These are phyloP conservation scores for Talaromyces nanjingensis DNA, from an alignment of 495 filamentous ascomycete genomes.

Conservation along the genomic window DNA sequence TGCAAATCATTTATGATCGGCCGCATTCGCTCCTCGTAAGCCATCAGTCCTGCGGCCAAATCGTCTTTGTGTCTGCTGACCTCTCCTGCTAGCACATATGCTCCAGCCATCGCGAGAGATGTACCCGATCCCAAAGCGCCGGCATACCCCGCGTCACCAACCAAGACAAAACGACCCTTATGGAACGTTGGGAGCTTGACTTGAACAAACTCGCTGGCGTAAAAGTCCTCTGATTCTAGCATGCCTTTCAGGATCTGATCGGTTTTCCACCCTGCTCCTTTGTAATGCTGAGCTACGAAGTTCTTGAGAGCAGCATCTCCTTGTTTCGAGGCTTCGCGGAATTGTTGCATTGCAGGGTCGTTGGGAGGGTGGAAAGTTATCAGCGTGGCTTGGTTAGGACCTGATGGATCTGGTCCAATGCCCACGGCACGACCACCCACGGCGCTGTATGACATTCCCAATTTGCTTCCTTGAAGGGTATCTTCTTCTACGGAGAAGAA, in stretches of 20 bases:
- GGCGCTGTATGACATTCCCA: slow-evolving; percentile 28
- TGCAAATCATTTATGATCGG: slow-evolving; percentile 33
- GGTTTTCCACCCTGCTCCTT: slow-evolving; percentile 36
- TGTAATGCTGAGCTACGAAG: slow-evolving; percentile 26
- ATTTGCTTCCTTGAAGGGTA: slow-evolving; percentile 26
- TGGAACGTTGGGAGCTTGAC: slow-evolving; percentile 30
- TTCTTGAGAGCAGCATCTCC: slow-evolving; percentile 34
- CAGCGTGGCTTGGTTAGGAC: slow-evolving; percentile 22
- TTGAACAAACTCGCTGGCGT: slow-evolving; percentile 38
- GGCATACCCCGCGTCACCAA: slow-evolving; percentile 36
- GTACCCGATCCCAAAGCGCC: slow-evolving; percentile 39
- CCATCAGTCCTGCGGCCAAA: slow-evolving; percentile 25
- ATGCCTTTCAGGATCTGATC: slow-evolving; percentile 30
- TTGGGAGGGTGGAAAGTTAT: slow-evolving; percentile 24
- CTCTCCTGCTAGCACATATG: slow-evolving; percentile 45
- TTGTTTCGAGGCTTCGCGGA: slow-evolving; percentile 28
- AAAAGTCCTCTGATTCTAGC: slow-evolving; percentile 39
- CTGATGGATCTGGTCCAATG: slow-evolving; percentile 24
- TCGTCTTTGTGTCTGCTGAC: slow-evolving; percentile 22
- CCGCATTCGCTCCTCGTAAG: slow-evolving; percentile 35
- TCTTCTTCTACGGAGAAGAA: slow-evolving; percentile 34
- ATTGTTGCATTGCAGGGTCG: slow-evolving; percentile 19
- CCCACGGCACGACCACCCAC: slow-evolving; percentile 27
- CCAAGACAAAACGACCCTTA: slow-evolving; percentile 30
- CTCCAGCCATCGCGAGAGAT: slow-evolving; percentile 33